These are phyloP conservation scores for Candida sp. DNA, from an alignment of 1,139 yeast genomes.

Conservation along the genomic window DNA sequence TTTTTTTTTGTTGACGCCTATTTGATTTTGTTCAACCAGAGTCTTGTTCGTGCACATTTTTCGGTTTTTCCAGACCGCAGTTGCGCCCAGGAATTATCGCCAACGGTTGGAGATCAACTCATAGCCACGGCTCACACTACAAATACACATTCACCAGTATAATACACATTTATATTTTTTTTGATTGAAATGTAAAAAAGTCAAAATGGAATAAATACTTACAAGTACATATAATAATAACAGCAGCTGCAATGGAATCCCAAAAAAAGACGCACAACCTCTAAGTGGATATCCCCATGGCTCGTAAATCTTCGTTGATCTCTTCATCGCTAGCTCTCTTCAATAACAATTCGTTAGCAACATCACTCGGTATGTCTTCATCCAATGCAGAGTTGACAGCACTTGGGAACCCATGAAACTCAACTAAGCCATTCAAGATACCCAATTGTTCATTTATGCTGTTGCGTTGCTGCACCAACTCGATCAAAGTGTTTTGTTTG, in stretches of 20 bases:
- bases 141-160: background rate
- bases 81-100: background rate
- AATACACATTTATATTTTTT: background rate
- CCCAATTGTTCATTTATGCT: slow-evolving; percentile 61
- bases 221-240: background rate
- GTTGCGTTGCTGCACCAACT: slow-evolving; percentile 58
- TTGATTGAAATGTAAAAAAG: background rate
- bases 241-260: background rate
- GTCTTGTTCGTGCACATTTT: background rate
- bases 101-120: background rate
- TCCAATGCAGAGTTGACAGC: slow-evolving; percentile 48
- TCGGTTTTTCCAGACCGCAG: background rate
- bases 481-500: slow-evolving; percentile 43
- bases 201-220: background rate
- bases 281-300: slow-evolving; percentile 44
- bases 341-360: slow-evolving; percentile 42
- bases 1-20: background rate
- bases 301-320: slow-evolving; percentile 59
- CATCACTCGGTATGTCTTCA: slow-evolving; percentile 28
- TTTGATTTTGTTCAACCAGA: background rate
- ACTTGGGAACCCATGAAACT: slow-evolving; percentile 71
- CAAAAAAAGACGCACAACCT: background rate
- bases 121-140: too few species aligned
- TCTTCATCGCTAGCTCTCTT: slow-evolving; percentile 64
- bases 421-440: slow-evolving; percentile 56